Base-by-base conservation (phyloP, 176 grass and related monocot species). In the Ampelocalamus luodianensis region DNA sequence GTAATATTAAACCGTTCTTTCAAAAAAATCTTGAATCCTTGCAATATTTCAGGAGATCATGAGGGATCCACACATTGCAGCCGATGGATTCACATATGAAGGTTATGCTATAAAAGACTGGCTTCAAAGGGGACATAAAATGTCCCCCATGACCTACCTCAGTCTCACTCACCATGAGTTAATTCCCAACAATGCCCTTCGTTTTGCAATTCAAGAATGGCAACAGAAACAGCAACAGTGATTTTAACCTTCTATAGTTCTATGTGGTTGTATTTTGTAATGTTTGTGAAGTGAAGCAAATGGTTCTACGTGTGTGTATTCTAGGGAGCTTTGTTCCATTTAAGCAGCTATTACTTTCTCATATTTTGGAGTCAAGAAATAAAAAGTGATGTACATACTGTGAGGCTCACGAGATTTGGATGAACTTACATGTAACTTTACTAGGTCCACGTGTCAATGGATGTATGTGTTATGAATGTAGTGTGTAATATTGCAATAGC, bases 41-140 rank as follows among this genome's bases (percentile, higher is more conserved):
- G 13, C 11, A 60, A 71, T 70, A 27, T 83, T 83, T 65, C 87
- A 92, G 87, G 90, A 90, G 68, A 87, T 84, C 67, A 90, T 92
- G 90, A 82, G 11, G 65, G 90, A 92, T 86, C 87, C 87, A 55
- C 67, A 87, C n/a, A 84, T 90, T 62, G 83, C 90, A 27, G 87
- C 78, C 16, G 87, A 92, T 75, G 87, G 87, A 72, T 92, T 87
- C 84, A 92, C 90, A 74, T 92, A 92, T 48, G 90, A 92, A 92
- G 90, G 82, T 17, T 76, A 83, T 6, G 76, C 43, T 51, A 92
- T 92, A 79, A 90, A 80, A 86, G 87, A 85, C 37, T 92, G 87
- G 90, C 59, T 92, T 68, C 64, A 89, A 72, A 79, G 83, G 46
- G 90, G 87, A 2, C 82, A 84, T n/a, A 70, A 53, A 58, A 87